A percentile compares a stretch with the other conserved stretches of the same genome.
These are phyloP conservation scores for Isatis lusitanica DNA, from an alignment of 441 rosid species.

Conservation along the genomic window DNA sequence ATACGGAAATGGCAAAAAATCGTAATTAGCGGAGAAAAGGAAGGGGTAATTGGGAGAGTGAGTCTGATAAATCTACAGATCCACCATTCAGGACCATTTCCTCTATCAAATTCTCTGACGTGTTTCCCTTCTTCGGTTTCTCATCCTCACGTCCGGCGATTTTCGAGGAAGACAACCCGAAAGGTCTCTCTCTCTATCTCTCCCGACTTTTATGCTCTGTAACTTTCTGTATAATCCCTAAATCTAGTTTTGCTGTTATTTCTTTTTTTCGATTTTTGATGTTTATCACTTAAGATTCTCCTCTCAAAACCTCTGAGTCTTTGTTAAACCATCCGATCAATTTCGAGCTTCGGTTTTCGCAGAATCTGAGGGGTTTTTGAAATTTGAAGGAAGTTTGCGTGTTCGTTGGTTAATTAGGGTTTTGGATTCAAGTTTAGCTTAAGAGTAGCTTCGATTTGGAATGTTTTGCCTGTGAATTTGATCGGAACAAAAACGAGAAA, in stretches of 20 bases:
- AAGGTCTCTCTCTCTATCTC: slow-evolving; percentile 14
- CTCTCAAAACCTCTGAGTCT: neutral
- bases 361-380: neutral
- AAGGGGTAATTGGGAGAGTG: slow-evolving; percentile 21
- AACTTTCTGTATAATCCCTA: slow-evolving; percentile 12
- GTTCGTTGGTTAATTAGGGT: slow-evolving; percentile 19
- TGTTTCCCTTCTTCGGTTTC: slow-evolving; percentile 29
- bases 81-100: slow-evolving; percentile 28
- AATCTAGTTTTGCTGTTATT: neutral
- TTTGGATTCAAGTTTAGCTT: neutral
- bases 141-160: slow-evolving; percentile 30
- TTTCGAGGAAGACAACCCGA: slow-evolving; percentile 15
- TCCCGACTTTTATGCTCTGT: neutral
- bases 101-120: slow-evolving; percentile 26
- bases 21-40: neutral
- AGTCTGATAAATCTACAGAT: slow-evolving; percentile 34
- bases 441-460: slow-evolving; percentile 10
- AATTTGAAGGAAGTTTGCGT: neutral
- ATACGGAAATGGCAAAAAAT: slow-evolving; percentile 21
- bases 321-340: slow-evolving; percentile 3
- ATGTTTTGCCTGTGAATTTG: neutral
- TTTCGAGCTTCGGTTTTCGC: neutral
- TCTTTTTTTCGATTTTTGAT: neutral
- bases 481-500: neutral
- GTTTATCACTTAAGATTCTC: slow-evolving; percentile 3